Base-by-base conservation (phyloP, 75 land plant species). In the Sequoiadendron giganteum region DNA sequence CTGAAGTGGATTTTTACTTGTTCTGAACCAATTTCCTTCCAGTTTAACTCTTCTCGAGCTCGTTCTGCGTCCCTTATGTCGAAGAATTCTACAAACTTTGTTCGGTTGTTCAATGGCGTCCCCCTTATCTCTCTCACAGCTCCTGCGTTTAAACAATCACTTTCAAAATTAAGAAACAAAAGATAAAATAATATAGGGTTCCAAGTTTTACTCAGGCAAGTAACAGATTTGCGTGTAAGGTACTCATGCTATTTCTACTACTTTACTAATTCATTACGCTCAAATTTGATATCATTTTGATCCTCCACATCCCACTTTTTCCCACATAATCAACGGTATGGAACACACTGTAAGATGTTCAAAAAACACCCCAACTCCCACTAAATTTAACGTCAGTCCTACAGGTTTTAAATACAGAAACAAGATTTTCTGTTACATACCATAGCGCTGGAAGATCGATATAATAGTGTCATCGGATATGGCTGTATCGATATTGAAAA, bases 1-100 rank as follows among this genome's bases (percentile, higher is more conserved):
- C 93, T 92, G 79, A 88, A 92, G n/a, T 92, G 92, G 25, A 92
- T 90, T 85, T 90, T 92, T 16, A 92, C 89, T 19, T 77, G 68
- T 78, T 75, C 86, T 15, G 90, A 92, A 14, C 88, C 86, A 25
- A 92, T 85, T 61, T 87, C 88, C 16, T 86, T 30, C 18, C 92
- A 90, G 40, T 92, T 90, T 10, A 92, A 38, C 38, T 87, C 88
- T 36, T 76, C 55, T 40, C 82, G 70, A 1, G 93, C 93, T 52
- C 79, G 54, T 7, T 76, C 88, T 7, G 93, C 93, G 85, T 90
- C 92, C 11, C 93, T 87, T 14, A 87, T 76, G 55, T 92, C 92
- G 30, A 76, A 92, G 68, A 88, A 92, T 86, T 92, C 93, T 1
- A 92, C 93, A 86, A 92, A 92, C 80, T 89, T 92, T 9, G 87